Percentiles rank a stretch among this genome's conserved stretches.
These are phyloP conservation scores for Skeletonema costatum DNA, from an alignment of 108 stramenopile genomes.

Conservation along the genomic window DNA sequence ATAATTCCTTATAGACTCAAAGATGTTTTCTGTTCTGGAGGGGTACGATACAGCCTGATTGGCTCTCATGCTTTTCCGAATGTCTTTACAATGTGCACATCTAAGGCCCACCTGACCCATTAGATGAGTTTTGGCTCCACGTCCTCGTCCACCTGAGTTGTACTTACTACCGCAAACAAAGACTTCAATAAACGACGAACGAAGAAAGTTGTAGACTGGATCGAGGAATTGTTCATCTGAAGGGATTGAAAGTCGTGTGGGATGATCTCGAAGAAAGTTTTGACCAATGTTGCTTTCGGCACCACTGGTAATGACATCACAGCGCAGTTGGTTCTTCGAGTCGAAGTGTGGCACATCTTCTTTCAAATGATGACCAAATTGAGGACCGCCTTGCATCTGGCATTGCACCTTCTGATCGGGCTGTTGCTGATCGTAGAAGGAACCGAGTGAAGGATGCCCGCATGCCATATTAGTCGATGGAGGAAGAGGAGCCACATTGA, in stretches of 20 bases:
- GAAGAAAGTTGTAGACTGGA: conserved; percentile 16
- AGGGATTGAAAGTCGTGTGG: background rate
- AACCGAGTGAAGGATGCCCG: no score
- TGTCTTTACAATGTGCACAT: background rate
- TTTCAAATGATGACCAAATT: no score
- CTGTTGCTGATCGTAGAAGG: no score
- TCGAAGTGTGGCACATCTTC: no score
- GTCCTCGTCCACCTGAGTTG: background rate
- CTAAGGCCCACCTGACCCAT: background rate
- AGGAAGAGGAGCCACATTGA: no score
- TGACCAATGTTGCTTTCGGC: background rate
- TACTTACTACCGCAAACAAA: background rate
- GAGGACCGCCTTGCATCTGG: no score
- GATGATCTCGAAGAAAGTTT: background rate
- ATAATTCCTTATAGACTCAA: background rate
- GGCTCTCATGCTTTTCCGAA: background rate
- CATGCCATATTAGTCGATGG: no score
- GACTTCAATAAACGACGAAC: conserved; percentile 2
- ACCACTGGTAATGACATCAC: background rate
- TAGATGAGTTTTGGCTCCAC: background rate
- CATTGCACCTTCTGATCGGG: no score
- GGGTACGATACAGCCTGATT: background rate
- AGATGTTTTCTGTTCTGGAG: background rate
- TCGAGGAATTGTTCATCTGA: conserved; percentile 10
- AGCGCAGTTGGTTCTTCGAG: no score